Evolutionary conservation across 129 eudicot species (phyloP), one percentile per base, ranked within the genome.

Genomic region (Solidago caesia): DNA sequence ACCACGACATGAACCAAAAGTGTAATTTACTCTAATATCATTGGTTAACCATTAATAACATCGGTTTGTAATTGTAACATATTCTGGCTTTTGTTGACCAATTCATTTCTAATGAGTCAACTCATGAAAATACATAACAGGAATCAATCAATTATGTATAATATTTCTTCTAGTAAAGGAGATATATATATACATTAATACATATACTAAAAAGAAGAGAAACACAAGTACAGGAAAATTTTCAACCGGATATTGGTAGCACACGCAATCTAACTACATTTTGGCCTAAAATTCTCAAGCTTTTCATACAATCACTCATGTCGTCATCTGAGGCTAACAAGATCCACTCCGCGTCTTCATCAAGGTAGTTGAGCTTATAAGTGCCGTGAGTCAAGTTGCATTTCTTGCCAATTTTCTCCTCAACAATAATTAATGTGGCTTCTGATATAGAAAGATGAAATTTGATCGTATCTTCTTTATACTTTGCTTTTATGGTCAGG

Each of bases 341-440:
- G 41, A 84, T 77, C 85, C 75, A 64, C 9, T 80, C 85, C 6
- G 55, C 47, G 29, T 73, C 85, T 21, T 77, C 83, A 39, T 84
- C 88, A 49, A 42, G 60, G 12, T 84, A 76, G 47, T 72, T 71
- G 67, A 84, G 73, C 63, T 67, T 70, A 47, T 66, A 76, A 9
- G 27, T 67, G 39, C 77, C 75, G 0, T 7, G 27, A 26, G 51
- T 62, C n/a, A 80, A 72, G 25, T 77, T 41, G 4, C 77, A 64
- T 72, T 56, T 77, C 51, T 73, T 68, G 5, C 72, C 72, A 70
- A 84, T 68, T 45, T 68, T 68, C 16, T 73, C 55, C 48, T 60
- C 65, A 59, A 63, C 21, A 41, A 48, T 55, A 2, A 14, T 72
- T 13, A 64, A 77, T 63, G 74, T 80, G 43, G 68, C 74, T 41